phyloP scores from a whole-genome alignment of 495 filamentous ascomycete species.

The Hypomontagnella submonticulosa region DNA sequence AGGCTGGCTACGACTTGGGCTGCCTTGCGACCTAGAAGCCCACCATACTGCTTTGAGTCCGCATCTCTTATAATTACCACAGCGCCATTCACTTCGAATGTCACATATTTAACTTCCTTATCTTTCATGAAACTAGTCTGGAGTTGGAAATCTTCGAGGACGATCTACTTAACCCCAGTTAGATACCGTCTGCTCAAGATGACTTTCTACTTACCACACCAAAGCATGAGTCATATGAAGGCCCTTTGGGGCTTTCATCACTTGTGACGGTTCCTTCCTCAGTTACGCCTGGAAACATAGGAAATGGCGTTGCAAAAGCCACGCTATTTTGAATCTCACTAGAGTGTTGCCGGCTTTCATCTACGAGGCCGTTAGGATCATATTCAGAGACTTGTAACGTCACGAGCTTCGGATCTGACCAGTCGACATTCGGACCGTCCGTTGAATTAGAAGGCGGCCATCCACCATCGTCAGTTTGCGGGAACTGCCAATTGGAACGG shows the following conservation, averaged over 20 bases:
- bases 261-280: not conserved
- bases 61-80: conserved; percentile 6
- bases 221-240: conserved; percentile 20
- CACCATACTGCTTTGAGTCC: conserved; percentile 4
- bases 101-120: not conserved
- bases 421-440: no score
- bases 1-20: not conserved
- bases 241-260: not conserved
- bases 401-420: not conserved
- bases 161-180: conserved; percentile 1
- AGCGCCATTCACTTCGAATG: conserved; percentile 8
- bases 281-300: not conserved
- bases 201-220: conserved; percentile 17
- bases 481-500: no score
- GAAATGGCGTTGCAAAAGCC: not conserved
- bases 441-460: no score
- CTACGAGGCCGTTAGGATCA: not conserved
- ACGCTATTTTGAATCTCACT: not conserved
- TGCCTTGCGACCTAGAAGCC: conserved; percentile 7
- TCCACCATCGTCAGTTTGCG: no score
- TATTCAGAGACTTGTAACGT: not conserved
- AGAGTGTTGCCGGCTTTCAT: not conserved
- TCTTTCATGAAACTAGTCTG: not conserved
- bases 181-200: not conserved
- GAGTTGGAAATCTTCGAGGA: conserved; percentile 10